Evolutionary conservation across 139 green algal genomes (phyloP).

Genomic region (Mychonastes homosphaera): DNA sequence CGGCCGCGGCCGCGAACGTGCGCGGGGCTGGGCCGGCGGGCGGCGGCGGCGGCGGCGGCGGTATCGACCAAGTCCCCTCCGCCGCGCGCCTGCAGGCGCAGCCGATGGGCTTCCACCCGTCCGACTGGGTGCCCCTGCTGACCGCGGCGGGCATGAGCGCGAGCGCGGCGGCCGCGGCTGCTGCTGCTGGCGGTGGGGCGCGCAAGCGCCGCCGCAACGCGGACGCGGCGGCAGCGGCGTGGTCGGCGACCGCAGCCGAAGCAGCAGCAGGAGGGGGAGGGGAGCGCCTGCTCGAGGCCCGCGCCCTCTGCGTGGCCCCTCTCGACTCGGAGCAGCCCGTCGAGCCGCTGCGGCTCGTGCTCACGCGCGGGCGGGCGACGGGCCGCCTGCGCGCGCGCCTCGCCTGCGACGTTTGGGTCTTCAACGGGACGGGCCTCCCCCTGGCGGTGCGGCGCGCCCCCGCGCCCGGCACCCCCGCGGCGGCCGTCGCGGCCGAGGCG

Average conservation of each 20-base stretch:
- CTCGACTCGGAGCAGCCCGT: too few species aligned
- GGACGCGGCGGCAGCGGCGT: too few species aligned
- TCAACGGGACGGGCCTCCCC: conserved; percentile 58
- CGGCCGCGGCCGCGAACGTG: too few species aligned
- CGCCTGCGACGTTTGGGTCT: conserved; percentile 56
- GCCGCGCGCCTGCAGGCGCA: conserved; percentile 18
- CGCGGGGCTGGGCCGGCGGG: neutral
- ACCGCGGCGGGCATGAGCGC: neutral
- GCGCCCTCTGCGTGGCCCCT: too few species aligned
- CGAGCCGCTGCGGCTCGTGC: too few species aligned
- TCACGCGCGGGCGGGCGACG: too few species aligned
- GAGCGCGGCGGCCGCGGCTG: neutral
- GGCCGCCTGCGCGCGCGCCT: too few species aligned
- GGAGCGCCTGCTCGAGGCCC: too few species aligned
- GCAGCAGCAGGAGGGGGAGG: too few species aligned
- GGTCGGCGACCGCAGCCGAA: too few species aligned
- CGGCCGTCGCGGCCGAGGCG: neutral
- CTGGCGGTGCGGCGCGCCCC: conserved; percentile 30
- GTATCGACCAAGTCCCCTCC: neutral
- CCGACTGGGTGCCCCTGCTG: conserved; percentile 14
- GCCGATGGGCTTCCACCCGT: conserved; percentile 25
- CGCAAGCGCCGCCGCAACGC: too few species aligned
- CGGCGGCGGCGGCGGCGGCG: neutral
- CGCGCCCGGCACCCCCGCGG: neutral
- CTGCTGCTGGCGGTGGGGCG: too few species aligned